Conservation (phyloP, 2,329 filamentous ascomycete genomes). For the Exophiala sideris region DNA sequence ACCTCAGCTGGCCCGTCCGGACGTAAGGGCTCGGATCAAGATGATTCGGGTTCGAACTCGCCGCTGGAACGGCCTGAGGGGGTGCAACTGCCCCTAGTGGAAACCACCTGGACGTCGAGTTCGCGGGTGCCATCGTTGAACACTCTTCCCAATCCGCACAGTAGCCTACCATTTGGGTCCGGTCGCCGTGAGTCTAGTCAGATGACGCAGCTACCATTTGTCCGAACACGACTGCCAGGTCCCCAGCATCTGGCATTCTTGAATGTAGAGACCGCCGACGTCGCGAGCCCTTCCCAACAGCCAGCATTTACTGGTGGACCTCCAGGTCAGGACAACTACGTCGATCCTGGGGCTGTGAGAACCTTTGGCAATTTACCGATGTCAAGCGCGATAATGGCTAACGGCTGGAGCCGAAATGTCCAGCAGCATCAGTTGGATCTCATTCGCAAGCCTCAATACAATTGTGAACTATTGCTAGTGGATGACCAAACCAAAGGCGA, state of each 20-base stretch:
- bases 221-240: background rate
- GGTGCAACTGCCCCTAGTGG: background rate
- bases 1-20: background rate
- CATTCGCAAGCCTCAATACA: background rate
- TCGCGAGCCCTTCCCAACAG: background rate
- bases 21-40: background rate
- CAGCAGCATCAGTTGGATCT: slow-evolving; percentile 3
- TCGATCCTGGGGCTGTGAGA: background rate
- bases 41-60: background rate
- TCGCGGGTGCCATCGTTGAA: no score
- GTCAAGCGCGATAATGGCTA: background rate
- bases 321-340: background rate
- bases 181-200: background rate
- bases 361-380: background rate
- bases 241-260: background rate
- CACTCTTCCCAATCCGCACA: no score
- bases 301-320: background rate
- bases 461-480: background rate
- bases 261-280: background rate
- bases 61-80: background rate
- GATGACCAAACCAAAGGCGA: background rate
- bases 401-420: background rate
- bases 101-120: no score
- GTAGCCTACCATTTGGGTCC: background rate
- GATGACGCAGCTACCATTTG: background rate